Evolutionary conservation across 805 yeast species (phyloP), one percentile per base, ranked within the genome.

Genomic region (Cyberlindnera subsufficiens): DNA sequence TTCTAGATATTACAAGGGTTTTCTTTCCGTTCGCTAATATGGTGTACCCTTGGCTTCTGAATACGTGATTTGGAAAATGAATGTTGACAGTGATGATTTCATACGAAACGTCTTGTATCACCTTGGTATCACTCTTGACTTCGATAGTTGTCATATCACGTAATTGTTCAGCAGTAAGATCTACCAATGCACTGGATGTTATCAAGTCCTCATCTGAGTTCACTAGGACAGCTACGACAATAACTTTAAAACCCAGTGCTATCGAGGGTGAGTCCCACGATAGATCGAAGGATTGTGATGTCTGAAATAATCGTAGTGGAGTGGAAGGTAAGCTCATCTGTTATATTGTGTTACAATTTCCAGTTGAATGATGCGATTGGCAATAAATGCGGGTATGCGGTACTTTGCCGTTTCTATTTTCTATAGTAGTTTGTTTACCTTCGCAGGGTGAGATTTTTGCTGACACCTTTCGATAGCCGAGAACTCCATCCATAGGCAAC

Each of bases 191-290:
- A 5, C 54, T 50, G 1, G 58, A 38, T 10, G 50, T 35, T 14
- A 55, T 40, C n/a, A 56, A 41, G 25, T 53, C 59, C 22, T 53
- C 50, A 13, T 56, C 55, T 0, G 55, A 48, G 17, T 54, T 50
- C 5, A 50, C 47, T 4, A 56, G 39, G 5, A 56, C 38, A 3
- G 58, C 54, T 8, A 53, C 44, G 7, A 53, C 53, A 5, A 56
- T 42, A 14, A 51, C 39, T 30, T 49, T 54, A 35, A 56, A 37
- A 18, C 50, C 53, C 4, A 45, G 17, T 2, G 36, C 41, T 14
- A 45, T 37, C 4, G 25, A 34, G 4, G 43, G 46, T 1, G 35
- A 17, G 9, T 33, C 15, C 53, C 53, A 50, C n/a, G 43, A 22
- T 6, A 6, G 27, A 22, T 22, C 27, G 27, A 22, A 22, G 27